Conservation (phyloP, 345 rosid species). For the Pseudoturritis turrita region DNA sequence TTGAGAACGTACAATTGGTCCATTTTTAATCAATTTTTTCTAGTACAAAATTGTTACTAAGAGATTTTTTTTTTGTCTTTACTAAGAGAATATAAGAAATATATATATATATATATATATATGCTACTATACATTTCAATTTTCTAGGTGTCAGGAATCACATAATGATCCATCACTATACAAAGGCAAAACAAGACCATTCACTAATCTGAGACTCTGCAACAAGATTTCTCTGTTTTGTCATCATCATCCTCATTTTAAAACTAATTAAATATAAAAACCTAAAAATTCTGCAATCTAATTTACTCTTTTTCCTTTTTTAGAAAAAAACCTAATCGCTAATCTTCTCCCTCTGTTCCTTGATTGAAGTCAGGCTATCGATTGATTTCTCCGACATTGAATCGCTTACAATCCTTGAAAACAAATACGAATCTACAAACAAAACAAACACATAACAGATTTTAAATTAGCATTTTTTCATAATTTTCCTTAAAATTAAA, state of each 20-base stretch:
- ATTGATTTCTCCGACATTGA: slow-evolving; percentile 33
- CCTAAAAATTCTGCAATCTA: neutral
- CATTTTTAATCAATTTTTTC: no score
- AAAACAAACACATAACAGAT: neutral
- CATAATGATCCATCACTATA: slow-evolving; percentile 46
- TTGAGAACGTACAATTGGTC: no score
- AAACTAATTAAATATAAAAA: neutral
- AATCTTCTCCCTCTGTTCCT: slow-evolving; percentile 29
- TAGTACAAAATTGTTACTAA: no score
- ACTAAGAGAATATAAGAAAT: neutral
- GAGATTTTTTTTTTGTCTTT: neutral
- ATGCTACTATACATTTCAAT: neutral
- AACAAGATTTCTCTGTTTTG: slow-evolving; percentile 24
- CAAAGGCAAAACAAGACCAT: slow-evolving; percentile 22
- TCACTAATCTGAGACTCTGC: slow-evolving; percentile 19
- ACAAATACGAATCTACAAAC: slow-evolving; percentile 37
- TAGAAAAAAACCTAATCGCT: neutral
- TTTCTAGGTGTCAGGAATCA: slow-evolving; percentile 31
- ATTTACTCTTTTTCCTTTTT: neutral
- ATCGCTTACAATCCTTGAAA: slow-evolving; percentile 37
- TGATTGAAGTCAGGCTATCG: slow-evolving; percentile 21
- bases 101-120: slow-evolving; percentile 8
- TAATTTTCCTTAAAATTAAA: neutral
- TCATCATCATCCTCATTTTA: slow-evolving; percentile 17
- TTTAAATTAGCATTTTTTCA: neutral